A percentile compares a stretch with the other conserved stretches of the same genome.
Evolutionary conservation across 1,284 basidiomycete genomes (phyloP).

Genomic region (Trametes hirsuta): DNA sequence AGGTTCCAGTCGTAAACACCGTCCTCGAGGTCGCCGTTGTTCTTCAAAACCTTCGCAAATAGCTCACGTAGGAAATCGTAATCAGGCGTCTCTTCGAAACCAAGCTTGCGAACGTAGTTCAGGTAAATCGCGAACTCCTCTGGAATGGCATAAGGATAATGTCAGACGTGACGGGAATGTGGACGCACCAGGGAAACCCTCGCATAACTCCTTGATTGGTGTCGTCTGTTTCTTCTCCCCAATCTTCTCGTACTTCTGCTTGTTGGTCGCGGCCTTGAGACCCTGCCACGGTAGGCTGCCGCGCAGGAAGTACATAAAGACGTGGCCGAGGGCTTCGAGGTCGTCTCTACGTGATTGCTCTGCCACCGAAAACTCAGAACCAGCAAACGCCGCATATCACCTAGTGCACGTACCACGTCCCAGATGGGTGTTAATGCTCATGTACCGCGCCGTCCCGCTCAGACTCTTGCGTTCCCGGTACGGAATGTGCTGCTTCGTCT

Average conservation of each 20-base stretch:
- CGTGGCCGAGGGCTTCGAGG: constrained; percentile 93
- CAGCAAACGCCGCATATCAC: not conserved
- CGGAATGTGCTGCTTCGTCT: constrained; percentile 96
- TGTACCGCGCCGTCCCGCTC: constrained; percentile 92
- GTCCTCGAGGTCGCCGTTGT: constrained; percentile 86
- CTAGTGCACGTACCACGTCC: constrained; percentile 69
- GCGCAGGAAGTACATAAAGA: constrained; percentile 97
- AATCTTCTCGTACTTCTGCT: constrained; percentile 99
- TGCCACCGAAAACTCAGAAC: constrained; percentile 32
- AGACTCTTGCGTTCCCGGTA: constrained; percentile 95
- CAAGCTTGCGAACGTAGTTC: constrained; percentile 87
- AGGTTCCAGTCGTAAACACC: constrained; percentile 91
- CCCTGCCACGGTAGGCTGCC: constrained; percentile 96
- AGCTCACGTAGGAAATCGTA: constrained; percentile 95
- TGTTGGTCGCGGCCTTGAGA: constrained; percentile 95
- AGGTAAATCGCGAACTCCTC: constrained; percentile 90
- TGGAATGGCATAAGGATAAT: constrained; percentile 32
- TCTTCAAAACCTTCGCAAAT: constrained; percentile 91
- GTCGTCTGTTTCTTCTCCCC: constrained; percentile 99
- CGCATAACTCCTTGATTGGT: constrained; percentile 91
- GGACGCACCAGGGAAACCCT: constrained; percentile 84
- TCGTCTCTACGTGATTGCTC: constrained; percentile 96
- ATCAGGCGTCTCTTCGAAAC: constrained; percentile 94
- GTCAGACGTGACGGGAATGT: constrained; percentile 2
- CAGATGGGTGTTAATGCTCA: constrained; percentile 97